Percentiles rank a stretch among this genome's conserved stretches.
These are phyloP conservation scores for Wickerhamomyces queroliae DNA, from an alignment of 805 yeast genomes.

Conservation along the genomic window DNA sequence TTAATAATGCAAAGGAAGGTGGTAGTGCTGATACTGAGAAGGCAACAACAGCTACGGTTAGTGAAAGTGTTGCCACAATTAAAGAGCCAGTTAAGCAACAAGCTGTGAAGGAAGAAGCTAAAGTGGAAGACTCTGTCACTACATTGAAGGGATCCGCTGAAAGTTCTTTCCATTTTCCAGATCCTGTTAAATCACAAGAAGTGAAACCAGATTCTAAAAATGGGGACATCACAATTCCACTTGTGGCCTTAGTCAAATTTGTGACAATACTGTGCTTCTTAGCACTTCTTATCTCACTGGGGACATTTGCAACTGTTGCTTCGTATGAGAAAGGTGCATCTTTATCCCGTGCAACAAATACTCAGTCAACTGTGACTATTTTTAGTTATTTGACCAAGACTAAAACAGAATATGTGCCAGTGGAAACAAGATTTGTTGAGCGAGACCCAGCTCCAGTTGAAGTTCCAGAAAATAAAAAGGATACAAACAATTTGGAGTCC, in stretches of 20 bases:
- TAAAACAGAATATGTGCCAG: conserved; percentile 9
- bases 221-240: neutral
- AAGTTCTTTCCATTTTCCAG: conserved; percentile 8
- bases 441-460: conserved; percentile 2
- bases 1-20: conserved; percentile 4
- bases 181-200: conserved; percentile 3
- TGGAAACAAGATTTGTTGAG: conserved; percentile 7
- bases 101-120: neutral
- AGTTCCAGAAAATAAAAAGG: conserved; percentile 1
- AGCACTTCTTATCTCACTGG: no score
- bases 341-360: no score
- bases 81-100: no score
- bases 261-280: no score
- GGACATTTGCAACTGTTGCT: no score
- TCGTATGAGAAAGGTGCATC: no score
- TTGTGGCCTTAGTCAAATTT: no score
- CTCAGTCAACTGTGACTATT: conserved; percentile 9
- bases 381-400: conserved; percentile 13
- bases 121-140: conserved; percentile 7
- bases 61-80: no score
- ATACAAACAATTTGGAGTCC: no score
- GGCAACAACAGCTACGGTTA: neutral
- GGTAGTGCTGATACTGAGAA: conserved; percentile 15
- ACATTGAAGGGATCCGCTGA: conserved; percentile 6
- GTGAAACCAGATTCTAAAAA: neutral